Evolutionary conservation across 768 basidiomycete species (phyloP).

Genomic region (Nidularia pulvinata): DNA sequence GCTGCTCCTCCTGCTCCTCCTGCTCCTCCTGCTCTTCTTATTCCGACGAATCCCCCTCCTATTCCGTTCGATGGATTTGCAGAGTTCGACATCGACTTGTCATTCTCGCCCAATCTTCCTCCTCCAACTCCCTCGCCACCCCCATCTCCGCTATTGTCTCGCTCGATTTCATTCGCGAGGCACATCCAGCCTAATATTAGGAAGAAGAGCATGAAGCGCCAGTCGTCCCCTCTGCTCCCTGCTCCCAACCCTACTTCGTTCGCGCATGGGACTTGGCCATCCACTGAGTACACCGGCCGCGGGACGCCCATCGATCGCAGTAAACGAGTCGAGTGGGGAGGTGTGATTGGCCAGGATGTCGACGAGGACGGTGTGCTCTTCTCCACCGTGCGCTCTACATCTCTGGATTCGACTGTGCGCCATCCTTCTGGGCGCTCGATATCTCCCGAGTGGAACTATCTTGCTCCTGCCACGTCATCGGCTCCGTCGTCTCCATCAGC

Average conservation of each 20-base stretch:
- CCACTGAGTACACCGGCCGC: conserved; percentile 40
- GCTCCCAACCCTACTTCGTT: conserved; percentile 21
- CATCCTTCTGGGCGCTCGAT: conserved; percentile 21
- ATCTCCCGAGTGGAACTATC: conserved; percentile 39
- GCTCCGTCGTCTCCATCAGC: conserved; percentile 6
- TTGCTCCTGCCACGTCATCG: conserved; percentile 21
- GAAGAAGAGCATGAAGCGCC: conserved; percentile 19
- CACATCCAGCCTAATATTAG: conserved; percentile 16
- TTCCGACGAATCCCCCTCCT: conserved; percentile 15
- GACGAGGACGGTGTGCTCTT: conserved; percentile 46
- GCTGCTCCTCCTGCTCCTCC: background rate
- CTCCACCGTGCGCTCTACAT: conserved; percentile 30
- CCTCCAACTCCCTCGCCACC: conserved; percentile 27
- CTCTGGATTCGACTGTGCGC: conserved; percentile 31
- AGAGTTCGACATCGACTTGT: conserved; percentile 46
- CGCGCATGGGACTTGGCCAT: conserved; percentile 42
- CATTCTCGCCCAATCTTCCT: conserved; percentile 32
- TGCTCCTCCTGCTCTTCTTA: conserved; percentile 3
- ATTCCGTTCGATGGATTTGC: conserved; percentile 29
- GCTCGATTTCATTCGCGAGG: conserved; percentile 32
- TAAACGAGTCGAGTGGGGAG: conserved; percentile 44
- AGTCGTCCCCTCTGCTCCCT: conserved; percentile 21
- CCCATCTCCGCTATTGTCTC: conserved; percentile 27
- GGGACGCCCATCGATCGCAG: conserved; percentile 47
- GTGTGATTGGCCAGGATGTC: conserved; percentile 29